These are phyloP conservation scores for Diutina sp. DNA, from an alignment of 1,139 yeast species.

Conservation along the genomic window DNA sequence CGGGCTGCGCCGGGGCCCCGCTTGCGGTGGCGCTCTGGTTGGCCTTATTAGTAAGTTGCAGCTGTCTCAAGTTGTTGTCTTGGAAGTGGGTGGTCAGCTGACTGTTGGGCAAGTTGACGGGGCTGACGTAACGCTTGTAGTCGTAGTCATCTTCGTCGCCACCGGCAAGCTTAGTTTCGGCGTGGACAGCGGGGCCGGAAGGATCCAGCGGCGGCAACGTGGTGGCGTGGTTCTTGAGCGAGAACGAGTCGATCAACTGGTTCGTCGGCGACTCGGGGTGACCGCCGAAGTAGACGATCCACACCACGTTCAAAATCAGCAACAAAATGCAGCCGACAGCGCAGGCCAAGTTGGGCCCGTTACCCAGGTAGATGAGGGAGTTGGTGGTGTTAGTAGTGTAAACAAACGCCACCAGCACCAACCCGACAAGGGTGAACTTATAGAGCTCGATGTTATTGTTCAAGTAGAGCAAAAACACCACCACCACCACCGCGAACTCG, in stretches of 20 bases:
- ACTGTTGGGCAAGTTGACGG: slow-evolving; percentile 5
- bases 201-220: neutral
- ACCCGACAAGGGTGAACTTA: slow-evolving; percentile 46
- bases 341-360: slow-evolving; percentile 65
- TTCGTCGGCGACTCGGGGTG: slow-evolving; percentile 72
- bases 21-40: neutral
- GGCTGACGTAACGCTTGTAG: slow-evolving; percentile 11
- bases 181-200: slow-evolving; percentile 13
- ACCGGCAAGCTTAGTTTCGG: slow-evolving; percentile 14
- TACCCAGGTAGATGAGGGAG: slow-evolving; percentile 56
- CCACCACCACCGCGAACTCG: slow-evolving; percentile 46
- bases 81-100: slow-evolving; percentile 13
- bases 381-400: slow-evolving; percentile 80
- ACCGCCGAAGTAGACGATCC: slow-evolving; percentile 82
- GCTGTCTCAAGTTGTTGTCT: slow-evolving; percentile 24
- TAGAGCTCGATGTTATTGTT: slow-evolving; percentile 63
- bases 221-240: slow-evolving; percentile 15
- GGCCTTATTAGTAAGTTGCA: slow-evolving; percentile 18
- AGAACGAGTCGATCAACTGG: slow-evolving; percentile 72
- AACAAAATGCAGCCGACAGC: slow-evolving; percentile 86
- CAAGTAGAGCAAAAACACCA: slow-evolving; percentile 48
- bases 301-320: slow-evolving; percentile 64
- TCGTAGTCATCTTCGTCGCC: slow-evolving; percentile 7
- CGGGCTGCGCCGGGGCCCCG: slow-evolving; percentile 18
- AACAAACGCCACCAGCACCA: slow-evolving; percentile 54